These are phyloP conservation scores for Mycena latifolia DNA, from an alignment of 768 basidiomycete species.

Conservation along the genomic window DNA sequence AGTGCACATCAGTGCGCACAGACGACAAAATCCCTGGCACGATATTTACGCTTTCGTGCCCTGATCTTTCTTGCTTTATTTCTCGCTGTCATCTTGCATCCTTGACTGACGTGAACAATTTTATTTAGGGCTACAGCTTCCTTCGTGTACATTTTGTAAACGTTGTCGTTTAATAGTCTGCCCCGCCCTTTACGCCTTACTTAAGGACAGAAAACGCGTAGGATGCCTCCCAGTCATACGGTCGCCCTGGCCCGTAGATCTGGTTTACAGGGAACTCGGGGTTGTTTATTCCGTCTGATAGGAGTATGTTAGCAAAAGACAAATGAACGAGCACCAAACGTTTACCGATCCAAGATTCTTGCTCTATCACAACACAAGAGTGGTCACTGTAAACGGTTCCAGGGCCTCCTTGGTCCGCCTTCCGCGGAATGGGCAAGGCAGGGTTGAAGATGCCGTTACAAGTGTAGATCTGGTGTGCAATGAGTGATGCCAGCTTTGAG, in stretches of 20 bases:
- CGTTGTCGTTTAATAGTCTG: no score
- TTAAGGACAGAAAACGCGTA: slow-evolving; percentile 51
- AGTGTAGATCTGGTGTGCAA: slow-evolving; percentile 49
- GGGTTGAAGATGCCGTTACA: slow-evolving; percentile 56
- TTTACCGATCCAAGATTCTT: slow-evolving; percentile 53
- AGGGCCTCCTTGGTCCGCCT: slow-evolving; percentile 57
- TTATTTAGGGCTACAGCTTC: neutral
- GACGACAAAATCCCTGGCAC: slow-evolving; percentile 29
- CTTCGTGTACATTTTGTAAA: neutral
- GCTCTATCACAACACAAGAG: slow-evolving; percentile 60
- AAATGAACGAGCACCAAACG: neutral
- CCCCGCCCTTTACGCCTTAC: slow-evolving; percentile 1
- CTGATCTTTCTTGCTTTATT: slow-evolving; percentile 16
- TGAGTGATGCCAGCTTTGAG: neutral
- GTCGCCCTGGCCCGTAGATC: slow-evolving; percentile 53
- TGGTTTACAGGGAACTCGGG: slow-evolving; percentile 58
- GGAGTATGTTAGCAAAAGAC: neutral
- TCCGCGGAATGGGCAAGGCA: slow-evolving; percentile 52
- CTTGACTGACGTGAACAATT: neutral
- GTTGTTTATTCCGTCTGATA: slow-evolving; percentile 60
- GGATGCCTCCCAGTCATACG: slow-evolving; percentile 55
- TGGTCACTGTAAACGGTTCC: slow-evolving; percentile 48
- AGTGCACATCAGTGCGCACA: slow-evolving; percentile 18
- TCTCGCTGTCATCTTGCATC: neutral
- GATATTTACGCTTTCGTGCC: slow-evolving; percentile 34